Evolutionary conservation across 2,329 filamentous ascomycete genomes (phyloP).

Genomic region (Periconia digitata): DNA sequence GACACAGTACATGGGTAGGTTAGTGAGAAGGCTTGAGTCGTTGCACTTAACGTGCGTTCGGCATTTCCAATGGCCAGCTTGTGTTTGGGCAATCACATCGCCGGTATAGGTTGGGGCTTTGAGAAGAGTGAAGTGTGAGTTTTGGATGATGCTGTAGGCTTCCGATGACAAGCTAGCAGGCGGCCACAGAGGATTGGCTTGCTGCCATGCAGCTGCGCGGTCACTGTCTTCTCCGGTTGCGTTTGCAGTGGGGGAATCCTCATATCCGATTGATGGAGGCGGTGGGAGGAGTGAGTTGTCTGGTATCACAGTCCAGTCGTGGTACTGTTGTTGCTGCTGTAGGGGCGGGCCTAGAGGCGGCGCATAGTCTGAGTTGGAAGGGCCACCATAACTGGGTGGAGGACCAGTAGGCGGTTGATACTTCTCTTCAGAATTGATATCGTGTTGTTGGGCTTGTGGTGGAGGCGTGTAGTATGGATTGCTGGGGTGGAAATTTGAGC

Average conservation of each 20-base stretch:
- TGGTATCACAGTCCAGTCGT: slow-evolving; percentile 74
- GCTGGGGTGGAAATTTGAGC: slow-evolving; percentile 19
- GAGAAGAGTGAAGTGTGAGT: slow-evolving; percentile 52
- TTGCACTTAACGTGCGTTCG: slow-evolving; percentile 46
- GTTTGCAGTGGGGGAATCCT: slow-evolving; percentile 69
- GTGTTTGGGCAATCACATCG: slow-evolving; percentile 50
- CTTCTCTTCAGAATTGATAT: slow-evolving; percentile 19
- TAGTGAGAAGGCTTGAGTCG: slow-evolving; percentile 67
- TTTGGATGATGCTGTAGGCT: slow-evolving; percentile 52
- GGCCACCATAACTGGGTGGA: slow-evolving; percentile 22
- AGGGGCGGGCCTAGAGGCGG: slow-evolving; percentile 28
- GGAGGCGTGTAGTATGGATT: slow-evolving; percentile 25
- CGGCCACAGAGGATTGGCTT: slow-evolving; percentile 58
- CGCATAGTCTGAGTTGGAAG: slow-evolving; percentile 18
- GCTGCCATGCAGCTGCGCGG: slow-evolving; percentile 68
- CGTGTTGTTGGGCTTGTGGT: slow-evolving; percentile 19
- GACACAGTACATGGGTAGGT: slow-evolving; percentile 68
- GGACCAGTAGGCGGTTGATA: slow-evolving; percentile 34
- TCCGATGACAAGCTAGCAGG: slow-evolving; percentile 55
- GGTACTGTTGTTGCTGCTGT: slow-evolving; percentile 44
- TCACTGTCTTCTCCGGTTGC: slow-evolving; percentile 65
- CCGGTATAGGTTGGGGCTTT: slow-evolving; percentile 34
- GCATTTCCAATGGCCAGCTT: slow-evolving; percentile 46
- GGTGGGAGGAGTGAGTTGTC: slow-evolving; percentile 73
- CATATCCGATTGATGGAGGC: slow-evolving; percentile 68